These are phyloP conservation scores for Hyaloscypha bicolor DNA, from an alignment of 495 filamentous ascomycete genomes.

Conservation along the genomic window DNA sequence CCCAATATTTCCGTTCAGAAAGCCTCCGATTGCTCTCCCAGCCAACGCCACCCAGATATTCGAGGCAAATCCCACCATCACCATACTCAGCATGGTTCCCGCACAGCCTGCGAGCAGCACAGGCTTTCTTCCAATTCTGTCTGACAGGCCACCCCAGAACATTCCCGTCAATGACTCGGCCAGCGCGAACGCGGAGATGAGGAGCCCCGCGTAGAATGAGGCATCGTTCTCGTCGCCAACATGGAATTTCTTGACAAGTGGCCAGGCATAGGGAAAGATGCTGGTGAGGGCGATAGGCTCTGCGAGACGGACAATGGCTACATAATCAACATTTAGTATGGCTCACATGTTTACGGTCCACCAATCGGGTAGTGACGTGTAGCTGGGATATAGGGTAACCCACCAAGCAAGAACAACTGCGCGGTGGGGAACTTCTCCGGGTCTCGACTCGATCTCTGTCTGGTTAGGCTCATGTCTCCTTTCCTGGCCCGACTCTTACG, in stretches of 20 bases:
- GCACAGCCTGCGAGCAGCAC: constrained; percentile 83
- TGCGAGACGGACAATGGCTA: constrained; percentile 89
- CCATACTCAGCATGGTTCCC: constrained; percentile 90
- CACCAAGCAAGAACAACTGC: constrained; percentile 33
- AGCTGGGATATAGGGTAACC: background rate
- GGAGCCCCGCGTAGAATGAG: constrained; percentile 93
- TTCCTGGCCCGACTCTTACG: constrained; percentile 23
- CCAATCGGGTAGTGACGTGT: background rate
- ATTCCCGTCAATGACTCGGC: constrained; percentile 90
- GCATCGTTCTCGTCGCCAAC: constrained; percentile 80
- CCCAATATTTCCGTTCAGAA: constrained; percentile 79
- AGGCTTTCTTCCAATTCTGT: constrained; percentile 88
- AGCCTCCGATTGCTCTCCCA: constrained; percentile 83
- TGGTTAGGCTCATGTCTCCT: constrained; percentile 27
- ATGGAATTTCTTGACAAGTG: constrained; percentile 91
- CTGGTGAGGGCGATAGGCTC: constrained; percentile 99
- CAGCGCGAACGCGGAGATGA: constrained; percentile 94
- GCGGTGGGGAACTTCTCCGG: constrained; percentile 32
- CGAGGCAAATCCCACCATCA: constrained; percentile 88
- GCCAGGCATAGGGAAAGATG: constrained; percentile 98
- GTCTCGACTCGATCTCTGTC: constrained; percentile 24
- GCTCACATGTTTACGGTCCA: background rate
- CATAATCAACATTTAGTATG: constrained; percentile 3
- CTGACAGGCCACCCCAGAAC: constrained; percentile 90
- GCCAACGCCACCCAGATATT: constrained; percentile 82